Evolutionary conservation across 345 rosid species (phyloP).

Genomic region (Eucalyptus globulus): DNA sequence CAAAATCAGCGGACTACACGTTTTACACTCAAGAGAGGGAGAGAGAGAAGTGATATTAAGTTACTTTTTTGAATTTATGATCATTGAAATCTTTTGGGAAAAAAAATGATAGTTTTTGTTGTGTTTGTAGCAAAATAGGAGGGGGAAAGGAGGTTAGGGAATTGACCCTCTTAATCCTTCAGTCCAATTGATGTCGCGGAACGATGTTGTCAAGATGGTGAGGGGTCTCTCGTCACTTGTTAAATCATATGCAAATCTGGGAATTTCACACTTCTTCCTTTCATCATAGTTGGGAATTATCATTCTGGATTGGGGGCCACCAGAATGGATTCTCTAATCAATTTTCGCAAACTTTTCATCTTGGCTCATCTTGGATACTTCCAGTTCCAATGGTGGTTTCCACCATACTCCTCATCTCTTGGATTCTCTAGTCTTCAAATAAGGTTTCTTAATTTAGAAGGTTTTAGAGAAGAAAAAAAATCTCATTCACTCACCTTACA

Average conservation of each 20-base stretch:
- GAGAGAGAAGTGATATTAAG: not conserved
- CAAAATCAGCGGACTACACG: not conserved
- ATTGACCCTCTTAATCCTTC: not conserved
- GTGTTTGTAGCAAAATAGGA: not conserved
- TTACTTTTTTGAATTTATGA: not conserved
- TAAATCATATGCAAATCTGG: not conserved
- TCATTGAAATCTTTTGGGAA: not conserved
- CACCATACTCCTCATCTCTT: not conserved
- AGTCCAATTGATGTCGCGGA: not conserved
- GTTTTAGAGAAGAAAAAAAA: not conserved
- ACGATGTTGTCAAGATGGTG: not conserved
- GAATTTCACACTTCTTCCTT: not conserved
- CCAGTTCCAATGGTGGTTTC: not conserved
- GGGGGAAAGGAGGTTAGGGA: not conserved
- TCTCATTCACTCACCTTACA: not conserved
- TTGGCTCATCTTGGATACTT: not conserved
- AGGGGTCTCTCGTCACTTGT: not conserved
- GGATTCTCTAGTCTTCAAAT: not conserved
- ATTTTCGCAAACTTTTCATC: not conserved
- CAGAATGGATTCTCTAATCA: not conserved
- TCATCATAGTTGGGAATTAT: not conserved
- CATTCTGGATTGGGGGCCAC: not conserved
- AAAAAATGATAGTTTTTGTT: not conserved
- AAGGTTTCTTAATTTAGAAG: not conserved
- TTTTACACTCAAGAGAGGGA: not conserved